Base-by-base conservation (phyloP, 768 basidiomycete genomes). In the Pisolithus sp. region DNA sequence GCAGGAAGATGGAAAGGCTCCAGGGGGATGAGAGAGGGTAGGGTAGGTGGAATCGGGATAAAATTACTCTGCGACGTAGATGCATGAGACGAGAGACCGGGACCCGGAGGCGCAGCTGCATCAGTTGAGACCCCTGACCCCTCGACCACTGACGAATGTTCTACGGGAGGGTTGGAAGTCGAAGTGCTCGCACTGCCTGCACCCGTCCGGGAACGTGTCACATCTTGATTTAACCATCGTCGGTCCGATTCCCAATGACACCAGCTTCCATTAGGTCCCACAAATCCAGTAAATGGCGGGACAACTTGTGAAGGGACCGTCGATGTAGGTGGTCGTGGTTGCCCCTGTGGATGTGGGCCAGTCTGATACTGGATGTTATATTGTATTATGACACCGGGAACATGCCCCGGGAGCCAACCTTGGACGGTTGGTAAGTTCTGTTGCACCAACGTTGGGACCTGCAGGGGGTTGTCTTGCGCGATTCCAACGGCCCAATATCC, bases 201-300 rank as follows among this genome's bases (percentile, higher is more conserved):
- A n/a, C 23, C 34, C 30, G 46, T 21, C 23, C 20, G 34, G 31
- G 31, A 20, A 23, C 46, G 46, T 21, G 46, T 12, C 24, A 5
- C 15, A 23, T 31, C 44, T 31, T 46, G 44, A n/a, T 43, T 54
- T 24, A 66, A 58, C 60, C 62, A 66, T 41, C 64, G 69, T 7
- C 59, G 70, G 47, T 71, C 71, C 30, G 66, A 63, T 39, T 76
- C 77, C 85, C 84, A 87, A 21, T 75, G 76, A 51, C 81, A 81
- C 82, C 83, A 86, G n/a, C 68, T 74, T 18, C 78, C 80, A 34
- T 76, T 77, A 8, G 83, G 85, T 8, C 82, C 84, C 37, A 74
- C 72, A 57, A 87, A 86, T 12, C 86, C 85, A 52, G 72, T 59
- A 55, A 81, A 83, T 28, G 73, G 75, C 1, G 83, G 85, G 5